Base-by-base conservation (phyloP, 1,284 basidiomycete genomes). In the Wallemia ichthyophaga region DNA sequence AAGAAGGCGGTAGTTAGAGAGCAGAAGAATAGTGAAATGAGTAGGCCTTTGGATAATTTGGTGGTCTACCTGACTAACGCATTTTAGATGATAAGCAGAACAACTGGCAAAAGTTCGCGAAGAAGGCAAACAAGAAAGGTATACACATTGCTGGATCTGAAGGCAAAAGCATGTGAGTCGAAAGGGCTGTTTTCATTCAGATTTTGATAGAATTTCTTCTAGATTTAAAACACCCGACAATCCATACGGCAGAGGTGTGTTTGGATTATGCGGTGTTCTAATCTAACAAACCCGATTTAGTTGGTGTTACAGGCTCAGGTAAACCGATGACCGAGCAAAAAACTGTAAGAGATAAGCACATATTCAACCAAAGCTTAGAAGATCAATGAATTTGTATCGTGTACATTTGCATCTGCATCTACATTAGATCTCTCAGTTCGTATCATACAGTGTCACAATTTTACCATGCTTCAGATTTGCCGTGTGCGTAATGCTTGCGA, bases 101-200 rank as follows among this genome's bases (percentile, higher is more conserved):
- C 56, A 66, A 66, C 1, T 73, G 72, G 72, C 71, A 72, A 61
- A 65, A 65, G 27, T 73, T 73, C 62, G 71, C 71, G 7, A 67
- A 68, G 59, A 68, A 68, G 61, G 62, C 62, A 5, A 61, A 64
- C 7, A 67, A 67, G 61, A 72, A 71, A 63, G 69, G 70, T 19
- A 62, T 65, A 1, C 56, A 62, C 54, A 61, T 67, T 5, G 37
- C 37, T 48, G 37, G 37, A 19, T 48, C 37, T 17, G 37, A 48
- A 48, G 37, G 37, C 3, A 48, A 21, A 48, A 48, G 37, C 37
- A 48, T 48, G 37, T 48, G 37, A 48, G 37, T 21, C 7, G 17
- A 31, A 17, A 7, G 28, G 17, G 7, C 5, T 15, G 3, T 15
- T 48, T 3, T 21, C n/a, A 11, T 3, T 11, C 37, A 48, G 13